These are phyloP conservation scores for Sherardia arvensis DNA, from an alignment of 257 asterid genomes.

Conservation along the genomic window DNA sequence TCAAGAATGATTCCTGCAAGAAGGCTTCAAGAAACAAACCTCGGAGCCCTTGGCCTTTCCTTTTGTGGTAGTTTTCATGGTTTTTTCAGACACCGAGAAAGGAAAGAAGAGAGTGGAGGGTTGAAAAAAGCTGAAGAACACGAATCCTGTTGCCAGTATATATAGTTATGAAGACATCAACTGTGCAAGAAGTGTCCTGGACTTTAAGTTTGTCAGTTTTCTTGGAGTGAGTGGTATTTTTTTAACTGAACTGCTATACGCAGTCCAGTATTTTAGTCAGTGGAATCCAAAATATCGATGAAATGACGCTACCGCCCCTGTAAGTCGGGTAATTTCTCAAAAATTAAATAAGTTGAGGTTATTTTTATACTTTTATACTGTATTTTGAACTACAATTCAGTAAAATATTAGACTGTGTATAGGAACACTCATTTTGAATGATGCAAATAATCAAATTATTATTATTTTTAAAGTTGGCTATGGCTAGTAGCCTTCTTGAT, in stretches of 20 bases:
- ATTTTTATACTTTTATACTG: no score
- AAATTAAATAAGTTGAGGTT: no score
- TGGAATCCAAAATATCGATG: no score
- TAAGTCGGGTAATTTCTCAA: no score
- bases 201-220: constrained; percentile 14
- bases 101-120: constrained; percentile 1
- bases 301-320: no score
- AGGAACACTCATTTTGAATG: no score
- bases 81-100: constrained; percentile 8
- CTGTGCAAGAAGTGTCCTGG: neutral
- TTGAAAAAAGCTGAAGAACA: constrained; percentile 16
- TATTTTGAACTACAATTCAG: no score
- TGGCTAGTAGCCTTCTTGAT: constrained; percentile 18
- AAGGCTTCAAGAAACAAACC: constrained; percentile 27
- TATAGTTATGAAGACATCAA: neutral
- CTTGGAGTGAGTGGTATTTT: constrained; percentile 16
- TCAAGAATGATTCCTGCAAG: neutral
- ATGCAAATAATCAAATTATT: neutral
- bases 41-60: constrained; percentile 38
- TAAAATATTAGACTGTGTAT: no score
- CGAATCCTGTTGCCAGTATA: constrained; percentile 11
- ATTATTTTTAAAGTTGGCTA: constrained; percentile 11
- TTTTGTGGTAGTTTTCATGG: constrained; percentile 38
- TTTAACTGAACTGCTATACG: no score
- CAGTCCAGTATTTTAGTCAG: no score